Percentiles rank a stretch among this genome's conserved stretches.
Evolutionary conservation across 331 rosid species (phyloP).

Genomic region (Acacia concinna): DNA sequence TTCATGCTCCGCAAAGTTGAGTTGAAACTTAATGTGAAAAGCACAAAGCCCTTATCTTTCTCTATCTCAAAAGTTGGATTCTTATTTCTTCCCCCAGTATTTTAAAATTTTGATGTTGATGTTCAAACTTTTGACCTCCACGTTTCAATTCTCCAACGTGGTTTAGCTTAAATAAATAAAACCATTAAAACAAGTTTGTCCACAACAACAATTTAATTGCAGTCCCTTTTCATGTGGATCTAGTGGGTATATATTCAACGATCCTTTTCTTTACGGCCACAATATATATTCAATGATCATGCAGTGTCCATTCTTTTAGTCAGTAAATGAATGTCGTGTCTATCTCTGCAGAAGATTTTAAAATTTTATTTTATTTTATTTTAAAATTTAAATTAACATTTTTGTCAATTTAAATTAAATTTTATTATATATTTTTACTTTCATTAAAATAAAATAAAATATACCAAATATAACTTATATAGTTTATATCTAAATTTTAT

Average conservation of each 20-base stretch:
- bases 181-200: not conserved
- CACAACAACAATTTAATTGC: not conserved
- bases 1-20: not conserved
- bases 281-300: not conserved
- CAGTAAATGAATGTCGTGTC: not conserved
- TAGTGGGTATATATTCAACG: not conserved
- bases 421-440: too few species aligned
- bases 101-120: not conserved
- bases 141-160: not conserved
- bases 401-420: too few species aligned
- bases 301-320: not conserved
- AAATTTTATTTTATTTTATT: not conserved
- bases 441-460: too few species aligned
- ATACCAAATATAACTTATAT: too few species aligned
- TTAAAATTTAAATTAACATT: not conserved
- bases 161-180: not conserved
- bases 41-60: not conserved
- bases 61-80: not conserved
- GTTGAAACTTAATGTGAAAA: constrained; percentile 3
- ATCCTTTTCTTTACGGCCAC: not conserved
- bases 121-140: not conserved
- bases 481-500: too few species aligned
- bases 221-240: not conserved
- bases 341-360: not conserved
- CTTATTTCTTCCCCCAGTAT: not conserved